phyloP scores from a whole-genome alignment of 202 grass and related monocot species.

The Saccharum hybrid region DNA sequence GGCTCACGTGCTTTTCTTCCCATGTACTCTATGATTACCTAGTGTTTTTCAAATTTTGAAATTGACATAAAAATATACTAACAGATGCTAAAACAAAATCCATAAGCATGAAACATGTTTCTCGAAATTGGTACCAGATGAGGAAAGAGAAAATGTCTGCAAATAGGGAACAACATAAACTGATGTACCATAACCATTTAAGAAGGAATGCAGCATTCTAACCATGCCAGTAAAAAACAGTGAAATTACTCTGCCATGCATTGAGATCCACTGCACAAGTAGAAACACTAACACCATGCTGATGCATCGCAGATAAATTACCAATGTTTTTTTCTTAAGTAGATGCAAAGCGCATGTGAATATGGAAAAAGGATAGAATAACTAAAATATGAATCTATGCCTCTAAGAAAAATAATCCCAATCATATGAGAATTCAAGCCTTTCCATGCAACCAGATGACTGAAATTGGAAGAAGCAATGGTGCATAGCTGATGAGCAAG shows the following conservation, averaged over 20 bases:
- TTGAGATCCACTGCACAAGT: conserved; percentile 12
- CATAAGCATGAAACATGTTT: conserved; percentile 21
- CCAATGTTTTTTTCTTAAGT: background rate
- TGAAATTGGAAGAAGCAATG: conserved; percentile 49
- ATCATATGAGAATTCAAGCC: conserved; percentile 5
- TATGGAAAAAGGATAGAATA: conserved; percentile 5
- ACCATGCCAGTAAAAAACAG: background rate
- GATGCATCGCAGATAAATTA: background rate
- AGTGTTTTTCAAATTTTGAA: conserved; percentile 8
- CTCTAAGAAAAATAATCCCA: conserved; percentile 1
- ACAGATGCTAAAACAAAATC: conserved; percentile 17
- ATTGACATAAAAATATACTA: conserved; percentile 25
- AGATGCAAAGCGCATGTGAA: conserved; percentile 9
- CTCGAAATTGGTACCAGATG: background rate
- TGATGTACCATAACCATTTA: conserved; percentile 25
- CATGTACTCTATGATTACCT: conserved; percentile 19
- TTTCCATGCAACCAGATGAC: conserved; percentile 41
- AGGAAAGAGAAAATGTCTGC: conserved; percentile 13
- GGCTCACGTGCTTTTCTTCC: background rate
- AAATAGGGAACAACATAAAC: conserved; percentile 30
- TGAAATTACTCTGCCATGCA: background rate
- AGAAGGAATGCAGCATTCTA: conserved; percentile 30
- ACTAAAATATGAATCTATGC: conserved; percentile 3
- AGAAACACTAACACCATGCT: background rate
- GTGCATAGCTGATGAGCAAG: conserved; percentile 69